Evolutionary conservation across 2,329 filamentous ascomycete species (phyloP), one percentile per base, ranked within the genome.

Genomic region (Rugonectria rugulosa): DNA sequence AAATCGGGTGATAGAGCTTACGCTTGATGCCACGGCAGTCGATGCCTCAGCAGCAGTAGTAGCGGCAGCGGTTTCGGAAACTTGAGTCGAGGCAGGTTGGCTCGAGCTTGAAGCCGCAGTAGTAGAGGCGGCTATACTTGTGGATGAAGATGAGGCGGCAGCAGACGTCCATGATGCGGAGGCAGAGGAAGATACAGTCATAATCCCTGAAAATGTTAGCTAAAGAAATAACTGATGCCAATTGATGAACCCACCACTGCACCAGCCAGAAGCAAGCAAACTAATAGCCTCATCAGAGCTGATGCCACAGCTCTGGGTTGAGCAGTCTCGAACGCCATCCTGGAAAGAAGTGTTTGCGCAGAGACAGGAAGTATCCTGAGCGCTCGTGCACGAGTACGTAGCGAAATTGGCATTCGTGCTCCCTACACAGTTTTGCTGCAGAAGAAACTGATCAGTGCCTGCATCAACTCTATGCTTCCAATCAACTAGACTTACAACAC

Each of bases 301-400:
- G 36, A 64, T 68, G 34, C 57, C 64, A 55, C 70, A 73, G 9
- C 47, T 40, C 11, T 66, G 64, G 38, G 62, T 66, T 27, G 75
- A 71, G 53, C 78, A 81, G 43, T 79, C 77, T 19, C 68, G 64
- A 41, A 80, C 70, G n/a, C 74, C 75, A 50, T 64, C 64, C 23
- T 64, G 41, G 48, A 76, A 77, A 17, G 64, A 64, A 1, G 66
- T 48, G 10, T 72, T 72, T 23, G 57, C 62, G 59, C 79, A 81
- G 14, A 81, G 69, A 57, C 79, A 81, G 14, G 67, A 62, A 17
- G 66, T 65, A 23, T 73, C 64, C 36, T 65, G 61, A 27, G 69
- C 69, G 54, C 60, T 68, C n/a, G 40, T 31, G 34, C 73, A 75
- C 9, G 46, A 37, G 38, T 63, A 64, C 14, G 54, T 53, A 29